Base-by-base conservation (phyloP, 2,329 filamentous ascomycete genomes). In the Lasiodiplodia hormozganensis region DNA sequence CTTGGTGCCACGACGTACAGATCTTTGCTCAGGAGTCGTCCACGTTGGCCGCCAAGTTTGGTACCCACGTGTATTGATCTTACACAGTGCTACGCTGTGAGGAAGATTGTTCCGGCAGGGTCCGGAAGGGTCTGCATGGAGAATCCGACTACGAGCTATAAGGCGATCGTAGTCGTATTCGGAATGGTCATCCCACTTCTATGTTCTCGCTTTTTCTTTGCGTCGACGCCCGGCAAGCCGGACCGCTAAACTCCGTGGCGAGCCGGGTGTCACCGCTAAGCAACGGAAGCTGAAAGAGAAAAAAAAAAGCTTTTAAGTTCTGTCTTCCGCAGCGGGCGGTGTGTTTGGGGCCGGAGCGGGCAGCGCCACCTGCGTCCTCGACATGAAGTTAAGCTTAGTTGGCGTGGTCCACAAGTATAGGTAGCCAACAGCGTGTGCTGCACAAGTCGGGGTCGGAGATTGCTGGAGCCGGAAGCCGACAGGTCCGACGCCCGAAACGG, bases 131-230 rank as follows among this genome's bases (percentile, higher is more conserved):
- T 34, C 21, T 62, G 58, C 25, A 36, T 51, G 31, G 31, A 10
- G 31, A 34, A 34, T 25, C 10, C 4, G 60, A 47, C 60, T 31
- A 47, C 51, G 36, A 23, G 47, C 25, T 34, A 21, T 31, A 40
- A 18, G 54, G 10, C 34, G 36, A 57, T 38, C 36, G 36, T 28
- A 28, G 36, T 43, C 58, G 58, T 52, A 62, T 52, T 62, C 58
- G 58, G 58, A 12, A 40, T 47, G 23, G 38, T 18, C 31, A 34
- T 34, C 31, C 31, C 31, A 47, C 43, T 47, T 10, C 2, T 21
- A 21, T 47, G n/a, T 28, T 56, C 53, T 21, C 53, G 53, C 25
- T n/a, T 47, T 21, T 25, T 62, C 14, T 47, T 18, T 21, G 18
- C 7, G 8, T 7, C 1, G 28, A 28, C n/a, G 49, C 49, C 11